These are phyloP conservation scores for Pseudoscleropodium purum DNA, from an alignment of 225 moss, liverwort and hornwort genomes.

Conservation along the genomic window DNA sequence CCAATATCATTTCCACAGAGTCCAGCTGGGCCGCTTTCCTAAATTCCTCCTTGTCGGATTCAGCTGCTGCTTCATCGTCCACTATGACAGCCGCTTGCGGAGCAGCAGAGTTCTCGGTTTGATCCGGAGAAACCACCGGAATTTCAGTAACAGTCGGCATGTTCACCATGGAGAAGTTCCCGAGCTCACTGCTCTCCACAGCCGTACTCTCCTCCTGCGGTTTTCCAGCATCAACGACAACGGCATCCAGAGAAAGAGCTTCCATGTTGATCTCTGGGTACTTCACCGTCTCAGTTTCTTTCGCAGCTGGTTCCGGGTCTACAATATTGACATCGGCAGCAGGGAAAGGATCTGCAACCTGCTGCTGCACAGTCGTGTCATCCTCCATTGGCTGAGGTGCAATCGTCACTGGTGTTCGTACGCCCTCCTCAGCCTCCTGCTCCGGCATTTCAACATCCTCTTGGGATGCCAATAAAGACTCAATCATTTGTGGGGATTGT, in stretches of 20 bases:
- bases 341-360: conserved; percentile 5
- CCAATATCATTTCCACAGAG: conserved; percentile 17
- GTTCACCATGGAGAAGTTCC: conserved; percentile 86
- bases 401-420: background rate
- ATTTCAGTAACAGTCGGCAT: conserved; percentile 43
- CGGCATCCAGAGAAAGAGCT: conserved; percentile 19
- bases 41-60: background rate
- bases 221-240: conserved; percentile 12
- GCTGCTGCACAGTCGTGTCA: background rate
- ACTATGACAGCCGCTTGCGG: background rate
- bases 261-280: conserved; percentile 39
- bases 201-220: conserved; percentile 28
- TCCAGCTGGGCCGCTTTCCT: conserved; percentile 1
- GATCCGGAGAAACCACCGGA: background rate
- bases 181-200: conserved; percentile 68
- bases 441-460: conserved; percentile 23
- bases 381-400: conserved; percentile 5
- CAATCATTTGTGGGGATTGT: conserved; percentile 46
- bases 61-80: background rate
- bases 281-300: background rate
- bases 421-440: background rate
- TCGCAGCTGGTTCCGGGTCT: background rate
- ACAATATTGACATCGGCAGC: background rate
- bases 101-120: background rate
- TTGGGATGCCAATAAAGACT: conserved; percentile 29